These are phyloP conservation scores for Jatropha multifida DNA, from an alignment of 441 rosid species.

Conservation along the genomic window DNA sequence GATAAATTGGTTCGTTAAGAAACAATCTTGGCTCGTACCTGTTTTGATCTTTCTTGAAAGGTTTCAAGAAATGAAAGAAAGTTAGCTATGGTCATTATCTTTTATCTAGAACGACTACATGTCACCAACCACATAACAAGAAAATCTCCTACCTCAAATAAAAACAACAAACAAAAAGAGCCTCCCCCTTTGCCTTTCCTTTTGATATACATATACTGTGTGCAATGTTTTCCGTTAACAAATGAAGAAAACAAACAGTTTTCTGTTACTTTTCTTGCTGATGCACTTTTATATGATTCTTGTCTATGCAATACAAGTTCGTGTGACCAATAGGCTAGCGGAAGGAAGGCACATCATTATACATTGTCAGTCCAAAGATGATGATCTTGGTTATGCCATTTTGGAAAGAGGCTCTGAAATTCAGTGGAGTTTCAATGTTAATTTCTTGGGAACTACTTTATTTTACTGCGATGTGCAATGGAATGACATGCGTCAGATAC, in stretches of 20 bases:
- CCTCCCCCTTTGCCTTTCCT: neutral
- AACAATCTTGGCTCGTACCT: too few relatives aligned
- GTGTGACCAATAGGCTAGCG: neutral
- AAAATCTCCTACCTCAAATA: neutral
- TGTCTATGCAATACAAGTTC: conserved; percentile 1
- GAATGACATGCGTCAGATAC: neutral
- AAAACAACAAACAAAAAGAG: neutral
- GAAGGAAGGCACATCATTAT: neutral
- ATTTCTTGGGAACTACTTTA: neutral
- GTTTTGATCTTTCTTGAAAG: neutral
- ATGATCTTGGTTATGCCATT: neutral
- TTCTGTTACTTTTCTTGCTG: neutral
- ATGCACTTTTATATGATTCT: neutral
- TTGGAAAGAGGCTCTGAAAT: neutral
- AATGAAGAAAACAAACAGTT: neutral
- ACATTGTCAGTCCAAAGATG: conserved; percentile 6
- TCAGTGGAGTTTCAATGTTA: neutral
- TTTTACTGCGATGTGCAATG: neutral
- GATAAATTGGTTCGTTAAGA: too few relatives aligned
- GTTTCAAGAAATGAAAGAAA: neutral
- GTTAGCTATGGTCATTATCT: conserved; percentile 6
- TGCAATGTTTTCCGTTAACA: neutral
- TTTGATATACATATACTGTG: neutral
- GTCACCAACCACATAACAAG: neutral
- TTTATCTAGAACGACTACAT: neutral